Evolutionary conservation across 805 yeast genomes (phyloP), one percentile per base, ranked within the genome.

Genomic region (Sporopachydermia quercuum): DNA sequence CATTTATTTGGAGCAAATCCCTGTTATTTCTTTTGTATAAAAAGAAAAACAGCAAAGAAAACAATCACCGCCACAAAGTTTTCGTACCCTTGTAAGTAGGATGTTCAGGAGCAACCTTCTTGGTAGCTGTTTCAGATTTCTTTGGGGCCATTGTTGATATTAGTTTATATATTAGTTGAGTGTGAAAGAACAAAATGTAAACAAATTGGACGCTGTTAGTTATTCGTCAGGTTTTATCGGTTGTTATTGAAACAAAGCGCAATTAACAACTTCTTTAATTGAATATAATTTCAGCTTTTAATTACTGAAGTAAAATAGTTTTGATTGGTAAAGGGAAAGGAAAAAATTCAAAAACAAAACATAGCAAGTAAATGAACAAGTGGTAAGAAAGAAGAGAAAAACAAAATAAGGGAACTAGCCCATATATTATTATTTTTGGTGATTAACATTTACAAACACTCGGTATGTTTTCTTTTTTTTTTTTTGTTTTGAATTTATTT

Each of bases 81-180:
- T 19, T 51, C 60, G 43, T 52, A 56, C 61, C 62, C 47, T 60
- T 61, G 51, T 61, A 60, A 18, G 62, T 51, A 37, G 59, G 60
- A 35, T 56, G 60, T 36, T 45, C 36, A 16, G 54, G 46, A 17
- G 47, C 47, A 30, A 49, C 45, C 49, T 51, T 51, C 48, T 49
- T 51, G 17, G 49, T 8, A 36, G 48, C 35, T 15, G 40, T 18
- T 27, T 39, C 17, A 19, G 41, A 18, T 37, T 46, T 44, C 47
- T 51, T 51, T 16, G 55, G 47, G 11, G 51, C 46, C 51, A 44
- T 49, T 17, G 42, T 33, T 23, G 30, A 23, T 23, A n/a, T n/a
- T n/a, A n/a, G n/a, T n/a, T n/a, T n/a, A n/a, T n/a, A n/a, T n/a
- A n/a, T n/a, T n/a, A 23, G 30, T 23, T 23, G 30, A 23, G n/a